Evolutionary conservation across 2,329 filamentous ascomycete species (phyloP).

Genomic region (Cordyceps fumosorosea): DNA sequence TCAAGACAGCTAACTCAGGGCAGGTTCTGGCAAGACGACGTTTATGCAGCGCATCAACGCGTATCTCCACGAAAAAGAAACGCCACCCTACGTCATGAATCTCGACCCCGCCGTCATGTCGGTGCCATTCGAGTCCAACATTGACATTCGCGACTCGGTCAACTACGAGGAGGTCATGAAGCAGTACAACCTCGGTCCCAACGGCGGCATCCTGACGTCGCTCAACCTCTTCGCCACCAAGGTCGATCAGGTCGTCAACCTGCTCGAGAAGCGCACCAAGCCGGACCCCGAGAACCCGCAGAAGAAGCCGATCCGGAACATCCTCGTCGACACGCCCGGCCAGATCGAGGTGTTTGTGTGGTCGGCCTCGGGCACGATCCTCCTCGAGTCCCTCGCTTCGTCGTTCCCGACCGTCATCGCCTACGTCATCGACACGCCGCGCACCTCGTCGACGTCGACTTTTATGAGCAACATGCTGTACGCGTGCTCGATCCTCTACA

Average conservation of each 20-base stretch:
- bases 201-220: conserved; percentile 92
- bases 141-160: conserved; percentile 96
- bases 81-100: conserved; percentile 91
- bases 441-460: conserved; percentile 85
- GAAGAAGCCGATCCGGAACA: conserved; percentile 65
- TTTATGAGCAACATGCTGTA: conserved; percentile 99
- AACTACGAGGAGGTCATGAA: conserved; percentile 99
- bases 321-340: conserved; percentile 90
- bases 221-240: conserved; percentile 97
- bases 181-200: conserved; percentile 95
- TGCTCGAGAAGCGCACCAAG: conserved; percentile 81
- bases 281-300: conserved; percentile 55
- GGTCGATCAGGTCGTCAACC: conserved; percentile 84
- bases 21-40: conserved; percentile 95
- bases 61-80: conserved; percentile 73
- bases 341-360: conserved; percentile 99
- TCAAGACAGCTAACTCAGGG: conserved; percentile 4
- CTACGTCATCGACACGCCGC: conserved; percentile 94
- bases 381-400: conserved; percentile 86
- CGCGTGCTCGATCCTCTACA: conserved; percentile 96
- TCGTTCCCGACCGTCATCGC: conserved; percentile 96
- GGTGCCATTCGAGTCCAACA: conserved; percentile 93
- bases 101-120: conserved; percentile 91
- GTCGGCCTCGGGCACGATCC: conserved; percentile 90
- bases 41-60: conserved; percentile 99